These are phyloP conservation scores for Globisporangium apiculatum DNA, from an alignment of 352 stramenopile genomes.

Conservation along the genomic window DNA sequence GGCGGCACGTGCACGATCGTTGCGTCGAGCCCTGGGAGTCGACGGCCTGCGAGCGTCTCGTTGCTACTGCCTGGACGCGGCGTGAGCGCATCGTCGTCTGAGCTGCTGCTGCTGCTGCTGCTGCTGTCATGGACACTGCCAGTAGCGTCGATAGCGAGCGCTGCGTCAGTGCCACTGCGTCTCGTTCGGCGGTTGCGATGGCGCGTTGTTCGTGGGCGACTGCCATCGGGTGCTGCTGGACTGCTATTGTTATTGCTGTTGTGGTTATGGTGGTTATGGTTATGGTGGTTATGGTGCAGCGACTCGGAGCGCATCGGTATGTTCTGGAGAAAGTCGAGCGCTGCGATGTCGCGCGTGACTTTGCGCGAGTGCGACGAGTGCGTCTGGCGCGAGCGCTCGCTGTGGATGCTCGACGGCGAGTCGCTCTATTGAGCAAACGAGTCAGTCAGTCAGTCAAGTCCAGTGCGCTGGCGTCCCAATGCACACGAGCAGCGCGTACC, in stretches of 20 bases:
- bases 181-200: constrained; percentile 1
- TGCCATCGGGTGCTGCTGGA: neutral
- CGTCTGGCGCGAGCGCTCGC: constrained; percentile 32
- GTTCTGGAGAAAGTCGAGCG: constrained; percentile 84
- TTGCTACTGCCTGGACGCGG: neutral
- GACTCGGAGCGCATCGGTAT: constrained; percentile 79
- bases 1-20: constrained; percentile 56
- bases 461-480: neutral
- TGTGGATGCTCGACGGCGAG: constrained; percentile 41
- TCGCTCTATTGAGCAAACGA: constrained; percentile 16
- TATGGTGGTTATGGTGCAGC: neutral
- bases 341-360: constrained; percentile 80
- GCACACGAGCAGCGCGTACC: constrained; percentile 7
- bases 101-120: constrained; percentile 2
- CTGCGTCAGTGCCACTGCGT: neutral
- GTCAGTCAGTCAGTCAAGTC: constrained; percentile 5
- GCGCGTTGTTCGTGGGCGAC: neutral
- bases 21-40: constrained; percentile 60
- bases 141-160: neutral
- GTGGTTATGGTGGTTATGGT: neutral
- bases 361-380: constrained; percentile 46
- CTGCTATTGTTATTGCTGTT: neutral
- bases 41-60: constrained; percentile 52
- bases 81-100: too few species aligned
- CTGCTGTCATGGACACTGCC: neutral